Percentiles rank a stretch among this genome's conserved stretches.
Evolutionary conservation across 2,329 filamentous ascomycete genomes (phyloP).

Genomic region (Aspergillus sclerotialis): DNA sequence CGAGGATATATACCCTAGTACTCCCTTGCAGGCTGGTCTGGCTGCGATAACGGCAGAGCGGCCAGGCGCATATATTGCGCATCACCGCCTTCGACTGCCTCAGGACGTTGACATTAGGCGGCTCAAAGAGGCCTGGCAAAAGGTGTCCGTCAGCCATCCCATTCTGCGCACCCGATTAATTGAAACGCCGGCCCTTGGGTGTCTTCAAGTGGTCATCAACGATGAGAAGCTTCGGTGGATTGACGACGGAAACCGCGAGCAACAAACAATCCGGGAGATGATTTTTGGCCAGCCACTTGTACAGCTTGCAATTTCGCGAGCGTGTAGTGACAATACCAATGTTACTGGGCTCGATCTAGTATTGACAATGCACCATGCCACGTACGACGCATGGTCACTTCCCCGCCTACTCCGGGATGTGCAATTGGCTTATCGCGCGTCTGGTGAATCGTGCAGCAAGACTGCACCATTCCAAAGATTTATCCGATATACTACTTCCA

Average conservation of each 20-base stretch:
- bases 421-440: not conserved
- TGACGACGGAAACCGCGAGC: not conserved
- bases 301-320: constrained; percentile 1
- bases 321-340: not conserved
- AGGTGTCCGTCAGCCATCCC: not conserved
- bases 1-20: constrained; percentile 3
- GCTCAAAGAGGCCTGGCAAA: not conserved
- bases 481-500: constrained; percentile 1
- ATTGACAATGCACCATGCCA: constrained; percentile 37
- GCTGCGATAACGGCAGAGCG: constrained; percentile 29
- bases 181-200: not conserved
- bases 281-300: constrained; percentile 5
- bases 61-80: constrained; percentile 31
- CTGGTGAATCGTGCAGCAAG: too few relatives aligned
- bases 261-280: constrained; percentile 2
- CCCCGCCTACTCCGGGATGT: constrained; percentile 3
- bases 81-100: constrained; percentile 18
- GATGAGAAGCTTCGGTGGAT: constrained; percentile 1
- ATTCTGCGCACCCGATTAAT: not conserved
- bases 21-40: constrained; percentile 3
- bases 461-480: constrained; percentile 1
- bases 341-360: constrained; percentile 32
- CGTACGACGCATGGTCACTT: constrained; percentile 35
- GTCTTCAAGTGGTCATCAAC: constrained; percentile 1
- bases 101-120: not conserved